These are phyloP conservation scores for Cucurbita moschata DNA, from an alignment of 306 rosid species.

Conservation along the genomic window DNA sequence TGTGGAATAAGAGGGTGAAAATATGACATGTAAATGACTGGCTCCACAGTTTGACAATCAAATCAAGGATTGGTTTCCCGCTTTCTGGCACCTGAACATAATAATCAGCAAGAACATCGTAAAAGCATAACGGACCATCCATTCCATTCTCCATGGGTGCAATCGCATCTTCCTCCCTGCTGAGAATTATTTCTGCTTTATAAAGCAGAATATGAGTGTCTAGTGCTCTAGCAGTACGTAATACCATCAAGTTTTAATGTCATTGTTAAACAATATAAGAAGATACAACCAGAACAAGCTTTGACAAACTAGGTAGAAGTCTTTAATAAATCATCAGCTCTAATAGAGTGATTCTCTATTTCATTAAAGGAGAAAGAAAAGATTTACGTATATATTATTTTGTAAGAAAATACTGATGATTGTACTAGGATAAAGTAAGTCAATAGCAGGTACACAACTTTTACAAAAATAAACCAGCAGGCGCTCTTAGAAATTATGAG, in stretches of 20 bases:
- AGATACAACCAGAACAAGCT: background rate
- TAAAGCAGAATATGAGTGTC: slow-evolving; percentile 7
- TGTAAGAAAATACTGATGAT: too few species aligned
- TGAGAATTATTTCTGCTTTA: slow-evolving; percentile 52
- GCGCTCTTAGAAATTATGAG: background rate
- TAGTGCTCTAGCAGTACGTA: background rate
- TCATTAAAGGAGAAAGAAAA: background rate
- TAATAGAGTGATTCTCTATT: background rate
- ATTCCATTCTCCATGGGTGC: slow-evolving; percentile 35
- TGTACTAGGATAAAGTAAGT: too few species aligned
- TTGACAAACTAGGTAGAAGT: background rate
- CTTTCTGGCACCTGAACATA: slow-evolving; percentile 60
- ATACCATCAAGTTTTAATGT: background rate
- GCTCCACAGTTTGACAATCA: slow-evolving; percentile 93
- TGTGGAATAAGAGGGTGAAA: slow-evolving; percentile 80
- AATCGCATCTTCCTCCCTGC: slow-evolving; percentile 61
- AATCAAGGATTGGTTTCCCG: slow-evolving; percentile 72
- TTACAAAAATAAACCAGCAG: background rate
- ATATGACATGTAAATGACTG: slow-evolving; percentile 93
- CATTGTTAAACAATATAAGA: background rate
- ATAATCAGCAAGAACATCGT: slow-evolving; percentile 87
- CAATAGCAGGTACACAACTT: background rate
- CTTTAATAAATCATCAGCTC: background rate
- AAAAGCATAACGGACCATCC: slow-evolving; percentile 51
- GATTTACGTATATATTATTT: too few species aligned